Conservation (phyloP, 352 stramenopile species). For the Globisporangium rhizosaccharum region DNA sequence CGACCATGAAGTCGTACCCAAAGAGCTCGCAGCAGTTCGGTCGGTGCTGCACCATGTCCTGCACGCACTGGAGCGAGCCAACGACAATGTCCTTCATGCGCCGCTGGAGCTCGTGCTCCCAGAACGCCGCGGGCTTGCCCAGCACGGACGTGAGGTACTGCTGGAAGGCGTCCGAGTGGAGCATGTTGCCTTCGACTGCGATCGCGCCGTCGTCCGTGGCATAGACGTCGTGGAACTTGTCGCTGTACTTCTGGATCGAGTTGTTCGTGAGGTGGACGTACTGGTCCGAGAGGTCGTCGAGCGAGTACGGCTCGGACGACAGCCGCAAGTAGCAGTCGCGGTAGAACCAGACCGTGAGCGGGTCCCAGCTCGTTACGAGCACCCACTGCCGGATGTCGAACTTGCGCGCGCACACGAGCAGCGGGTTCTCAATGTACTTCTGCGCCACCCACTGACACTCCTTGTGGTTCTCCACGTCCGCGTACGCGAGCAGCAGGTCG, state of each 20-base stretch:
- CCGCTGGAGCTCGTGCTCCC: slow-evolving; percentile 48
- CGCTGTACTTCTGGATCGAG: slow-evolving; percentile 89
- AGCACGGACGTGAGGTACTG: slow-evolving; percentile 33
- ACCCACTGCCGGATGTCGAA: slow-evolving; percentile 94
- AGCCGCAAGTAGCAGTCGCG: slow-evolving; percentile 91
- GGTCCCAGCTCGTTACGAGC: slow-evolving; percentile 91
- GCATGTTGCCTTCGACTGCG: slow-evolving; percentile 67
- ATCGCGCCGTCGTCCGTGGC: slow-evolving; percentile 56
- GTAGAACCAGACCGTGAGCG: slow-evolving; percentile 92
- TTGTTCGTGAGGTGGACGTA: slow-evolving; percentile 95
- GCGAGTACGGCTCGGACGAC: slow-evolving; percentile 78
- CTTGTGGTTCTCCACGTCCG: slow-evolving; percentile 82
- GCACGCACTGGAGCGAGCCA: slow-evolving; percentile 79
- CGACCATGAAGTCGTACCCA: slow-evolving; percentile 94
- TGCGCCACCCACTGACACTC: slow-evolving; percentile 85
- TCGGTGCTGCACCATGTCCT: slow-evolving; percentile 85
- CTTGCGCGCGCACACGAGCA: slow-evolving; percentile 84
- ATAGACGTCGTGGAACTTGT: slow-evolving; percentile 86
- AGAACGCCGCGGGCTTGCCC: slow-evolving; percentile 26
- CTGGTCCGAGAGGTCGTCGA: slow-evolving; percentile 74
- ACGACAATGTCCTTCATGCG: slow-evolving; percentile 87
- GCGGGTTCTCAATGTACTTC: slow-evolving; percentile 88
- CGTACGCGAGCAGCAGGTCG: slow-evolving; percentile 73
- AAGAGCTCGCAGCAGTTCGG: slow-evolving; percentile 91
- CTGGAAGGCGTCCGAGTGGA: slow-evolving; percentile 73